Conservation (phyloP, 2,329 filamentous ascomycete species). For the Helicocarpus griseus region DNA sequence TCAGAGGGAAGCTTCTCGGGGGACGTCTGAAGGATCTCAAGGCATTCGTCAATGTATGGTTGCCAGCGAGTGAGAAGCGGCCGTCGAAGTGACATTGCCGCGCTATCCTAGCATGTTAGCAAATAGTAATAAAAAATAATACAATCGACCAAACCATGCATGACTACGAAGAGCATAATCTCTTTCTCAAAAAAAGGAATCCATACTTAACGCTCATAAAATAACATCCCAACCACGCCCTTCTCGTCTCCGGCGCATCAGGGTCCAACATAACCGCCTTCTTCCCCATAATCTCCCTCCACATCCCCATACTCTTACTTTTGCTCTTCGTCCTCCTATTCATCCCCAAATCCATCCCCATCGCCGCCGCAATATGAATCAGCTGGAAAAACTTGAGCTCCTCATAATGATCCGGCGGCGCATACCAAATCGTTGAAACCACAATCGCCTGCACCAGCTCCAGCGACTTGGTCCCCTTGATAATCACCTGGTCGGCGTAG, state of each 20-base stretch:
- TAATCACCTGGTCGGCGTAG: conserved; percentile 64
- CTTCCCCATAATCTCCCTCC: conserved; percentile 31
- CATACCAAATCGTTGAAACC: conserved; percentile 73
- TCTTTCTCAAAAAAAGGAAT: background rate
- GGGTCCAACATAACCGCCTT: conserved; percentile 32
- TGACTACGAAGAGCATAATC: background rate
- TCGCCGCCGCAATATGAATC: conserved; percentile 67
- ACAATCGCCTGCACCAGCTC: conserved; percentile 74
- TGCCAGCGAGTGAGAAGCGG: conserved; percentile 52
- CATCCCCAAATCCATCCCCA: conserved; percentile 76
- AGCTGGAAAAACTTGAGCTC: conserved; percentile 86
- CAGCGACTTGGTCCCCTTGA: conserved; percentile 68
- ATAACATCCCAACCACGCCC: conserved; percentile 54
- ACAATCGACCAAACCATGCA: background rate
- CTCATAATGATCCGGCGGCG: conserved; percentile 71
- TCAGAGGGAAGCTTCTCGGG: conserved; percentile 49
- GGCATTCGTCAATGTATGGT: conserved; percentile 53
- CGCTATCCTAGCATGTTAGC: conserved; percentile 28
- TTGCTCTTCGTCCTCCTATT: conserved; percentile 43
- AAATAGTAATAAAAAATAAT: background rate
- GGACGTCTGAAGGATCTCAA: conserved; percentile 48
- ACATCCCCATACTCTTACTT: conserved; percentile 25
- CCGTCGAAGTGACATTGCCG: conserved; percentile 49
- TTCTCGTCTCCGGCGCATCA: conserved; percentile 46
- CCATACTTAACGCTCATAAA: conserved; percentile 48